Evolutionary conservation across 1,284 basidiomycete genomes (phyloP).

Genomic region (Schizophyllum commune): DNA sequence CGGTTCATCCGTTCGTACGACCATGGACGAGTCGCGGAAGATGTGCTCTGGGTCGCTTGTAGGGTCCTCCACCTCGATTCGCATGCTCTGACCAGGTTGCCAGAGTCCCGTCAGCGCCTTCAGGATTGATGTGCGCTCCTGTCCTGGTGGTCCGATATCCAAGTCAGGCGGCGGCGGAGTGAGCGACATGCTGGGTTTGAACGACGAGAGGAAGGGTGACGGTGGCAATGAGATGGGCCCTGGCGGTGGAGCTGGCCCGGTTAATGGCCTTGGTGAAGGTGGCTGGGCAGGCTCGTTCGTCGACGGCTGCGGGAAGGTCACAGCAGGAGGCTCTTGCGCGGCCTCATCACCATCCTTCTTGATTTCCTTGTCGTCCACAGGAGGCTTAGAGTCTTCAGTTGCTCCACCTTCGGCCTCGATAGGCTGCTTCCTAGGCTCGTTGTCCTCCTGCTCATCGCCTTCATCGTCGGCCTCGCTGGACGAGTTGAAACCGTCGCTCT

Average conservation of each 20-base stretch:
- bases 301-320: slow-evolving; percentile 5
- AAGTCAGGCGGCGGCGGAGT: slow-evolving; percentile 50
- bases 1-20: slow-evolving; percentile 95
- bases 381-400: slow-evolving; percentile 6
- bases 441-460: slow-evolving; percentile 64
- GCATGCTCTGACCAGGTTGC: slow-evolving; percentile 44
- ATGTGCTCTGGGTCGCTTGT: slow-evolving; percentile 82
- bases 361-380: background rate
- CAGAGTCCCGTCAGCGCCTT: slow-evolving; percentile 84
- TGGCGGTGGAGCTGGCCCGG: slow-evolving; percentile 20
- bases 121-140: slow-evolving; percentile 72
- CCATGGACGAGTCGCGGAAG: slow-evolving; percentile 92
- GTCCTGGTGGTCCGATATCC: slow-evolving; percentile 41
- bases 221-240: slow-evolving; percentile 37
- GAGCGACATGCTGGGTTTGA: slow-evolving; percentile 31
- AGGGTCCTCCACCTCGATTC: slow-evolving; percentile 56
- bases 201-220: slow-evolving; percentile 44
- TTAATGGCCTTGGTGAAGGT: background rate
- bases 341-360: slow-evolving; percentile 13
- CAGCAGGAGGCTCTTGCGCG: slow-evolving; percentile 11
- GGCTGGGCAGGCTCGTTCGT: slow-evolving; percentile 7
- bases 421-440: slow-evolving; percentile 1
- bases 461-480: slow-evolving; percentile 89
- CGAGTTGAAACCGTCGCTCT: slow-evolving; percentile 64
- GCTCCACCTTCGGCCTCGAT: background rate